Evolutionary conservation across 306 rosid genomes (phyloP).

Genomic region (Spatholobus suberectus): DNA sequence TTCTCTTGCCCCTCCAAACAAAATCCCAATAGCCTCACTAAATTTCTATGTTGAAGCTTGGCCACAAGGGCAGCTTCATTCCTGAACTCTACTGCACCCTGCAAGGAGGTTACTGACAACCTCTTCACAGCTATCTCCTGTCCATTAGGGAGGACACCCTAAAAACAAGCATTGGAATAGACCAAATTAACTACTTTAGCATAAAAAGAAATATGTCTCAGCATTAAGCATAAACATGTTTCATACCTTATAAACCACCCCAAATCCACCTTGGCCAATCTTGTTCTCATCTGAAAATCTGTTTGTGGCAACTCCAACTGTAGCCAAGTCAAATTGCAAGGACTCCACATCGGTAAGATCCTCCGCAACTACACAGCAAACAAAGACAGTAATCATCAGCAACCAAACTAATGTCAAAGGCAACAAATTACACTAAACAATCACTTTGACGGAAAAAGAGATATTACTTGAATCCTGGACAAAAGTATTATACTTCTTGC

Average conservation of each 20-base stretch:
- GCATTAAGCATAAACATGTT: not conserved
- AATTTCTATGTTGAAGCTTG: slow-evolving; percentile 72
- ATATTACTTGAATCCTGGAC: slow-evolving; percentile 46
- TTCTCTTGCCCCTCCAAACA: slow-evolving; percentile 66
- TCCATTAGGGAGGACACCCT: slow-evolving; percentile 63
- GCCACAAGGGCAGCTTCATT: slow-evolving; percentile 65
- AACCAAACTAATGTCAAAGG: not conserved
- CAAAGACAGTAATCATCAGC: not conserved
- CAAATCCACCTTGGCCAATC: slow-evolving; percentile 69
- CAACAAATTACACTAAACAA: slow-evolving; percentile 4
- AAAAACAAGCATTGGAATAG: not conserved
- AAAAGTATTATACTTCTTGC: slow-evolving; percentile 24
- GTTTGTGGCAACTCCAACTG: slow-evolving; percentile 54
- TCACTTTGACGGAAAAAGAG: not conserved
- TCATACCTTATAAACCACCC: slow-evolving; percentile 61
- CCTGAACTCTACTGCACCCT: slow-evolving; percentile 66
- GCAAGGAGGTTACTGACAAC: slow-evolving; percentile 57
- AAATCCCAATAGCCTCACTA: slow-evolving; percentile 62
- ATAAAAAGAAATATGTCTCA: not conserved
- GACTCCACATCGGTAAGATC: slow-evolving; percentile 45
- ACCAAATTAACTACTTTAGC: slow-evolving; percentile 2
- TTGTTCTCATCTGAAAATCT: slow-evolving; percentile 49
- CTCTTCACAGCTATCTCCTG: slow-evolving; percentile 68
- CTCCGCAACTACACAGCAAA: slow-evolving; percentile 26
- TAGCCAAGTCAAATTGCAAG: slow-evolving; percentile 50